Conservation (phyloP, 1,284 basidiomycete genomes). For the Ustilago bromivora region DNA sequence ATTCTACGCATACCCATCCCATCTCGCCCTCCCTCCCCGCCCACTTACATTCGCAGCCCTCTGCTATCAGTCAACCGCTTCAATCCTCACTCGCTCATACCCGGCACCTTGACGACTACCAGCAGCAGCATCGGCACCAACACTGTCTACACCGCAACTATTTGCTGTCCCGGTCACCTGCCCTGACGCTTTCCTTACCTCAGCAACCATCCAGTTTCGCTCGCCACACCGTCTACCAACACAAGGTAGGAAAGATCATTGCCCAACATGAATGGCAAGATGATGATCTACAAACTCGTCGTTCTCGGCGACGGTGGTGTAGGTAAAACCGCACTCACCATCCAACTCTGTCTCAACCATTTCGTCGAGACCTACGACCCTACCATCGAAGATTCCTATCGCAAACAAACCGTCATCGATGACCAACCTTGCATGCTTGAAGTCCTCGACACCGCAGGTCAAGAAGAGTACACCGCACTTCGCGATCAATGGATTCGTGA, state of each 20-base stretch:
- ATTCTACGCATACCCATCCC: conserved; percentile 1
- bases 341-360: conserved; percentile 71
- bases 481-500: conserved; percentile 71
- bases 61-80: not conserved
- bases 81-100: too few species aligned
- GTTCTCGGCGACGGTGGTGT: conserved; percentile 97
- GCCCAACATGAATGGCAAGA: conserved; percentile 53
- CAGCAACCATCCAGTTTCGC: not conserved
- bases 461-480: conserved; percentile 73
- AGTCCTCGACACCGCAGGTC: conserved; percentile 88
- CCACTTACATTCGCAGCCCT: not conserved
- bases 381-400: conserved; percentile 71
- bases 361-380: conserved; percentile 68
- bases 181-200: not conserved
- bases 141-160: not conserved
- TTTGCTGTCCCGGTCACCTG: not conserved
- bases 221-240: not conserved
- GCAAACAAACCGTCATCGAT: conserved; percentile 70
- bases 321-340: conserved; percentile 95
- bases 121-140: not conserved
- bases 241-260: not conserved
- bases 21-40: not conserved
- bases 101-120: not conserved
- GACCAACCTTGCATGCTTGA: conserved; percentile 75
- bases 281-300: conserved; percentile 81